Percentiles rank a stretch among this genome's conserved stretches.
These are phyloP conservation scores for Microcyclospora pomicola DNA, from an alignment of 2,329 filamentous ascomycete genomes.

Conservation along the genomic window DNA sequence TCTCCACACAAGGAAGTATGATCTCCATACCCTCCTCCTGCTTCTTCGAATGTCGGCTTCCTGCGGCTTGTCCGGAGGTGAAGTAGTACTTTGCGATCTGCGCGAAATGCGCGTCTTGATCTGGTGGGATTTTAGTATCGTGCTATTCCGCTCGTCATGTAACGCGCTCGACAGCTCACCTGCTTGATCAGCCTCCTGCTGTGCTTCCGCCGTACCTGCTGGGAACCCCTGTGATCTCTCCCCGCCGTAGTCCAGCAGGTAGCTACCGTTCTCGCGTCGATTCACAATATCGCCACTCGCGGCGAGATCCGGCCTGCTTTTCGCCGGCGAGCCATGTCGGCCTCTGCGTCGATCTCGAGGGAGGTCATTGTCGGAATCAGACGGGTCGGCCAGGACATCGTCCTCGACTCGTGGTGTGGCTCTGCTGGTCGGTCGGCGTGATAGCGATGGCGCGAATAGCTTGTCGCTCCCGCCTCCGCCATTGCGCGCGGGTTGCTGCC, in stretches of 20 bases:
- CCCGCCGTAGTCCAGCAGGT: slow-evolving; percentile 8
- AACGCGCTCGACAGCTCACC: not conserved
- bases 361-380: slow-evolving; percentile 12
- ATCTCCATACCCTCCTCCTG: slow-evolving; percentile 14
- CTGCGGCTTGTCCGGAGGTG: slow-evolving; percentile 12
- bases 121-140: slow-evolving; percentile 1
- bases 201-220: slow-evolving; percentile 1
- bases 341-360: slow-evolving; percentile 6
- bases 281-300: slow-evolving; percentile 17
- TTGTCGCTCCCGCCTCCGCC: slow-evolving; percentile 1
- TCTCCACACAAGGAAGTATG: not conserved
- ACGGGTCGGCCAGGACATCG: slow-evolving; percentile 17
- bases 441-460: slow-evolving; percentile 15
- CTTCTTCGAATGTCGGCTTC: slow-evolving; percentile 9
- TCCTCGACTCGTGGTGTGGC: slow-evolving; percentile 14
- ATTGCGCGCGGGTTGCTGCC: slow-evolving; percentile 2
- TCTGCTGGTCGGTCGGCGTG: slow-evolving; percentile 12
- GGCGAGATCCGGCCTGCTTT: slow-evolving; percentile 3
- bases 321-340: slow-evolving; percentile 9
- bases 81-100: slow-evolving; percentile 15
- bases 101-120: slow-evolving; percentile 11
- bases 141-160: not conserved
- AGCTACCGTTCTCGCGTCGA: slow-evolving; percentile 14
- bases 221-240: slow-evolving; percentile 2
- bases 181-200: slow-evolving; percentile 4